phyloP scores from a whole-genome alignment of 2,329 filamentous ascomycete genomes.

The Aureobasidium sp. region DNA sequence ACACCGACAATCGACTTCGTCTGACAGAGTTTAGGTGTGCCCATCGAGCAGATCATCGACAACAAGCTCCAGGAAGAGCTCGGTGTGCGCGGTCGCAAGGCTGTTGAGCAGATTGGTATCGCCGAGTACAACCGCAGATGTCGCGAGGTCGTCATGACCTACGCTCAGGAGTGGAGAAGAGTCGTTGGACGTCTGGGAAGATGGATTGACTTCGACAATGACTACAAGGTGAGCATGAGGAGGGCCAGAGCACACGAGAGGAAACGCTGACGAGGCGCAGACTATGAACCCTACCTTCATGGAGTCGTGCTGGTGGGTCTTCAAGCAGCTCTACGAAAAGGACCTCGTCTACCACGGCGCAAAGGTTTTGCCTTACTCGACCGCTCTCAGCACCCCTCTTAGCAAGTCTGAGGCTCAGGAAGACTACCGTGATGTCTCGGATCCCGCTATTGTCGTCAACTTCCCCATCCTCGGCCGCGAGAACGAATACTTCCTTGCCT shows the following conservation, averaged over 20 bases:
- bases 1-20: conserved; percentile 80
- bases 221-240: conserved; percentile 56
- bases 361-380: conserved; percentile 92
- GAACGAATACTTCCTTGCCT: conserved; percentile 67
- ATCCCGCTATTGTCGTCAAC: conserved; percentile 79
- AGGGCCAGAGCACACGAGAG: background rate
- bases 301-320: conserved; percentile 96
- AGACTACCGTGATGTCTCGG: conserved; percentile 88
- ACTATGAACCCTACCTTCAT: conserved; percentile 95
- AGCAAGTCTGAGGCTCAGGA: conserved; percentile 93
- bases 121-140: conserved; percentile 89
- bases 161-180: conserved; percentile 73
- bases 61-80: conserved; percentile 60
- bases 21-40: conserved; percentile 91
- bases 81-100: conserved; percentile 77
- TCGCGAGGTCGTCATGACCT: conserved; percentile 87
- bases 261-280: conserved; percentile 22
- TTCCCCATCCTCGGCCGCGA: conserved; percentile 73
- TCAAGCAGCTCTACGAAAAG: conserved; percentile 88
- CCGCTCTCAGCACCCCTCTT: conserved; percentile 76
- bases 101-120: conserved; percentile 78
- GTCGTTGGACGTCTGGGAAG: conserved; percentile 83
- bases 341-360: conserved; percentile 82
- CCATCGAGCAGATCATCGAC: conserved; percentile 96
- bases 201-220: conserved; percentile 97